Evolutionary conservation across 169 alveolate genomes (phyloP).

Genomic region (Babesia ovis): DNA sequence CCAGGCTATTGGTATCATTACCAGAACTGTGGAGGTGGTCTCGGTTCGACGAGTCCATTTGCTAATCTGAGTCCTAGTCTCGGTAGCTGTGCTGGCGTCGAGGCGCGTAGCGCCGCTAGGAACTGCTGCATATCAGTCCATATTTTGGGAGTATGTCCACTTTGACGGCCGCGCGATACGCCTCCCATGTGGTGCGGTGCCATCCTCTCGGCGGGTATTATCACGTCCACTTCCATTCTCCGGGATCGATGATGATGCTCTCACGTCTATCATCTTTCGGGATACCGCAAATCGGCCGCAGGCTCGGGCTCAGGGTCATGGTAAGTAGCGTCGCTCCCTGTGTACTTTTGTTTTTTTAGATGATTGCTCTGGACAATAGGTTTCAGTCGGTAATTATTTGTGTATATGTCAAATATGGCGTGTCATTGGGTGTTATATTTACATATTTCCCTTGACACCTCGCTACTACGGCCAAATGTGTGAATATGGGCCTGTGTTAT

Average conservation of each 20-base stretch:
- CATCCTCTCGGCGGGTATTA: slow-evolving; percentile 1
- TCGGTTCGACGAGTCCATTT: slow-evolving; percentile 42
- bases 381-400: too few relatives aligned
- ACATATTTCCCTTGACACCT: too few relatives aligned
- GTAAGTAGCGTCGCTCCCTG: slow-evolving; percentile 22
- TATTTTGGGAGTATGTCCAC: slow-evolving; percentile 10
- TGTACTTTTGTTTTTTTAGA: too few relatives aligned
- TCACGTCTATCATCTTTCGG: slow-evolving; percentile 32
- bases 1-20: slow-evolving; percentile 4
- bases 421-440: background rate
- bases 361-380: too few relatives aligned
- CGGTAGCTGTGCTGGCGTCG: slow-evolving; percentile 61
- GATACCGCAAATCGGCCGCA: slow-evolving; percentile 5
- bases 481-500: background rate
- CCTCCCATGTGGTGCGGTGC: slow-evolving; percentile 27
- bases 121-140: slow-evolving; percentile 51
- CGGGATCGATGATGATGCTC: slow-evolving; percentile 20
- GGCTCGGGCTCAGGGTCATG: slow-evolving; percentile 36
- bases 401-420: too few relatives aligned
- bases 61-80: slow-evolving; percentile 59
- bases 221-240: slow-evolving; percentile 9
- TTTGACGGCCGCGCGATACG: background rate
- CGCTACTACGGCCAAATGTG: too few relatives aligned
- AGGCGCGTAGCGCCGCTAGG: slow-evolving; percentile 40
- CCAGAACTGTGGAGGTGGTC: slow-evolving; percentile 62